phyloP scores from a whole-genome alignment of 441 rosid genomes.

The Hura crepitans region DNA sequence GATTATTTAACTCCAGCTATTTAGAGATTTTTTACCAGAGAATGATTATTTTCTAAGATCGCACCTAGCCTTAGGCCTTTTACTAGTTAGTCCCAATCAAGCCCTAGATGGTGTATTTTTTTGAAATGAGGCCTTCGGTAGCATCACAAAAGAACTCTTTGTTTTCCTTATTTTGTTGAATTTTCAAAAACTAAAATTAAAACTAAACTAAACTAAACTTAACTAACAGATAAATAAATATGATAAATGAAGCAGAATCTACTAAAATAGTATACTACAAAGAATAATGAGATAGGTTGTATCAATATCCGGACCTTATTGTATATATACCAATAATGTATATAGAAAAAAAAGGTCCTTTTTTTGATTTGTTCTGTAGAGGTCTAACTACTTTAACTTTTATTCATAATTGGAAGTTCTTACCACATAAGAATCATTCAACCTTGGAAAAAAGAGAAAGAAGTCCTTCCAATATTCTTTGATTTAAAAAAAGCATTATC shows the following conservation, averaged over 20 bases:
- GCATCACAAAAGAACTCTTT: background rate
- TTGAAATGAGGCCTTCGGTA: background rate
- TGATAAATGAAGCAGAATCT: background rate
- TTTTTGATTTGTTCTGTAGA: background rate
- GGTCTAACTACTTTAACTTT: background rate
- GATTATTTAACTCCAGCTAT: too few species aligned
- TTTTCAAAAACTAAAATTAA: conserved; percentile 5
- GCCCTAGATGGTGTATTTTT: background rate
- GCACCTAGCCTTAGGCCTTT: conserved; percentile 8
- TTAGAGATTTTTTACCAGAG: conserved; percentile 1
- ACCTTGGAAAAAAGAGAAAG: too few species aligned
- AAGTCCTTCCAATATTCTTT: too few species aligned
- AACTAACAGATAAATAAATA: background rate
- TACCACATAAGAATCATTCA: too few species aligned
- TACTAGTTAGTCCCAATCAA: conserved; percentile 10
- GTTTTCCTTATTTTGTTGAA: conserved; percentile 3
- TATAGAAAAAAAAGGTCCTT: background rate
- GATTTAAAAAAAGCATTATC: too few species aligned
- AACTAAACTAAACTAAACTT: background rate
- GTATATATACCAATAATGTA: background rate
- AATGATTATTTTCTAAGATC: conserved; percentile 16
- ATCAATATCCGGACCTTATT: background rate
- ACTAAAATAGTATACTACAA: background rate
- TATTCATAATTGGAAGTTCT: too few species aligned
- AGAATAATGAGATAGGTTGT: background rate